Base-by-base conservation (phyloP, 2,329 filamentous ascomycete genomes). In the Drechslera avenae region DNA sequence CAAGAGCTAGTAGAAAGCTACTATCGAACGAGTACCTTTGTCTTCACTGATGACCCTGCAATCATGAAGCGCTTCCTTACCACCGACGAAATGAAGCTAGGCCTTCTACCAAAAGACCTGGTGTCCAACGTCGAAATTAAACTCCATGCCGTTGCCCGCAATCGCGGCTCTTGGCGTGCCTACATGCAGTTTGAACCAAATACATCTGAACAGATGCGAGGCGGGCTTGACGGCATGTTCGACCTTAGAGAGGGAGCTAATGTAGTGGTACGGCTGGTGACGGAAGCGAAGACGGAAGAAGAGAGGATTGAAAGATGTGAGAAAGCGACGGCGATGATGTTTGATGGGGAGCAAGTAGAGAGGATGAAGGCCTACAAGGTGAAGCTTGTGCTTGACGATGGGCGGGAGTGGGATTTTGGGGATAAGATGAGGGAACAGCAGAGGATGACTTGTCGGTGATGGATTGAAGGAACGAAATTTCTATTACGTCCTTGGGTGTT, bases 111-210 rank as follows among this genome's bases (percentile, higher is more conserved):
- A 0, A 52, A 46, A 34, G 41, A 52, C 4, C 39, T 64, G 0
- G 56, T 63, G 0, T 46, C 47, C 2, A 59, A 39, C 3, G 34
- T 60, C 1, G 56, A 64, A 4, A 54, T 64, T 2, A 45, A 52
- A 6, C 35, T 64, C 2, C 59, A 56, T 6, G 60, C 62, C 1
- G 51, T 63, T 9, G 52, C 46, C 5, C 52, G 57, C 30, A 53
- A 63, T 13, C 50, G 59, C 5, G 56, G 57, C 1, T 59, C 60
- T 2, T 63, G 61, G n/a, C 46, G 57, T 1, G 56, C 51, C 7
- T 64, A 64, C 28, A 56, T 64, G 23, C 62, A 56, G n/a, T 59
- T 59, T 2, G 44, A 54, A 8, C 50, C 57, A 2, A 62, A 54
- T 30, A 54, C 46, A 19, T 52, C 55, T 1, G 62, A 62, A 43